Conservation (phyloP, 2,329 filamentous ascomycete species). For the Curvularia hawaiiensis region DNA sequence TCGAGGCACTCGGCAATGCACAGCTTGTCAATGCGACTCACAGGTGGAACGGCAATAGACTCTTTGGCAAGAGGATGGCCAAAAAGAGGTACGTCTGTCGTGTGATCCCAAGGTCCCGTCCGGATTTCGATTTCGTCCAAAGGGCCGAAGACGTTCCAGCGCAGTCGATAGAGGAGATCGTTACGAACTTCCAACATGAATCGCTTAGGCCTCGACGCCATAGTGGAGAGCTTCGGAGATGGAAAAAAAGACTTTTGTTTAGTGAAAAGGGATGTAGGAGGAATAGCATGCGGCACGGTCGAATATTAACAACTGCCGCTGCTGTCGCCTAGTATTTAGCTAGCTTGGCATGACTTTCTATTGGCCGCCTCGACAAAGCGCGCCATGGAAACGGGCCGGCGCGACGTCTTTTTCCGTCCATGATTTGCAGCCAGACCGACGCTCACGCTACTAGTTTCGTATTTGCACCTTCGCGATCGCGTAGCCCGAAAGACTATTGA, state of each 20-base stretch:
- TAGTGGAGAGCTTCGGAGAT: background rate
- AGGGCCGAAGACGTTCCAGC: constrained; percentile 14
- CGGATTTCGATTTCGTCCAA: constrained; percentile 10
- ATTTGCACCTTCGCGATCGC: background rate
- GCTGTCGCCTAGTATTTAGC: background rate
- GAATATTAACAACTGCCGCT: background rate
- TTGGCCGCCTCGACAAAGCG: background rate
- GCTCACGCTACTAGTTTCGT: background rate
- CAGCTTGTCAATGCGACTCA: constrained; percentile 1
- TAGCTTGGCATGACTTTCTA: background rate
- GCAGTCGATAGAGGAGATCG: constrained; percentile 17
- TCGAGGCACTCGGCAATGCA: background rate
- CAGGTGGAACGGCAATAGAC: background rate
- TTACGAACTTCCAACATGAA: background rate
- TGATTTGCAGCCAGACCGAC: background rate
- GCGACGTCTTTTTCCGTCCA: background rate
- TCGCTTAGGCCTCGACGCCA: background rate
- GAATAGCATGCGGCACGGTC: background rate
- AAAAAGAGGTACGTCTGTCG: constrained; percentile 5
- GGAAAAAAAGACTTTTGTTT: background rate
- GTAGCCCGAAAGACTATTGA: background rate
- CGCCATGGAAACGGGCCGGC: background rate
- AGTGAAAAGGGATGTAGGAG: background rate
- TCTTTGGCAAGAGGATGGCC: constrained; percentile 3
- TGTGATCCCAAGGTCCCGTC: background rate